These are phyloP conservation scores for Austropuccinia psidii DNA, from an alignment of 1,284 basidiomycete species.

Conservation along the genomic window DNA sequence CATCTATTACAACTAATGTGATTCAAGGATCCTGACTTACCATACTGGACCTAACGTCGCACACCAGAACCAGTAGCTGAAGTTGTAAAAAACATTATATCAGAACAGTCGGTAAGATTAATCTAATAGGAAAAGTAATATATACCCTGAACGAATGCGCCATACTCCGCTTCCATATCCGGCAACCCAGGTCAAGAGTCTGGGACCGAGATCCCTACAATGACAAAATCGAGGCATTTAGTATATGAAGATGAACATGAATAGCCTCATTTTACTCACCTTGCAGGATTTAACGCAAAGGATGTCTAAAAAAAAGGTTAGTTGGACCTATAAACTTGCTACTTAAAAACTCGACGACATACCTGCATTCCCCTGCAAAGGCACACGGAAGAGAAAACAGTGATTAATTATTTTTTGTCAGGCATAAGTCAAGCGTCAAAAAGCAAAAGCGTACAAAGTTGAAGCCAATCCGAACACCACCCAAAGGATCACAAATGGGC, in stretches of 20 bases:
- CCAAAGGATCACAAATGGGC: constrained; percentile 23
- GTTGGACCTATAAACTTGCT: neutral
- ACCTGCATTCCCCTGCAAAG: constrained; percentile 23
- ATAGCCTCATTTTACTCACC: neutral
- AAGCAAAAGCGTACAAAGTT: neutral
- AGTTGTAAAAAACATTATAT: neutral
- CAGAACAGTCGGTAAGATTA: neutral
- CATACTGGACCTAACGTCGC: neutral
- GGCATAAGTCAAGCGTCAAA: no score
- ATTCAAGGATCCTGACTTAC: neutral
- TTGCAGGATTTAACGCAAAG: constrained; percentile 23
- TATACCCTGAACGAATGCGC: neutral
- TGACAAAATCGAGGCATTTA: neutral
- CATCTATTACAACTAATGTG: neutral
- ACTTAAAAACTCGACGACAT: neutral
- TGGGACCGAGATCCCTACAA: constrained; percentile 17
- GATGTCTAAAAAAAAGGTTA: constrained; percentile 12
- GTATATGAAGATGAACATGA: neutral
- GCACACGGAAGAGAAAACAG: no score
- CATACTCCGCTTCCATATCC: constrained; percentile 19
- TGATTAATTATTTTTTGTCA: neutral
- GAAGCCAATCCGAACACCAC: constrained; percentile 20
- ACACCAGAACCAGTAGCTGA: constrained; percentile 1
- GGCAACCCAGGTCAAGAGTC: constrained; percentile 9
- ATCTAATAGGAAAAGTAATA: neutral